Evolutionary conservation across 202 grass and related monocot species (phyloP).

Genomic region (Miscanthus sacchariflorus): DNA sequence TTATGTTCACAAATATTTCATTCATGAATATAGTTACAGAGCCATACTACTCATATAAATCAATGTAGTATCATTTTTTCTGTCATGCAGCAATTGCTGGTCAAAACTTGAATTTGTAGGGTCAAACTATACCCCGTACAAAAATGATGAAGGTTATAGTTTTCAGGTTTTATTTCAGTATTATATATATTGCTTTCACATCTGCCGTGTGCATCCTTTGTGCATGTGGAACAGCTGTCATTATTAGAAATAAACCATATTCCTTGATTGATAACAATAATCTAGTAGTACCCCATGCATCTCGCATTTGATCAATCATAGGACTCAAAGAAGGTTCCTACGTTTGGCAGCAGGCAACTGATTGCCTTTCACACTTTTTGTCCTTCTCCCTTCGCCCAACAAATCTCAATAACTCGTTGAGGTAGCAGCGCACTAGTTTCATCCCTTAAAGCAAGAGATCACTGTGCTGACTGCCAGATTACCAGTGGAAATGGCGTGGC

Average conservation of each 20-base stretch:
- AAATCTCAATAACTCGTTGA: neutral
- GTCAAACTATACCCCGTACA: too few species aligned
- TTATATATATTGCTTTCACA: too few species aligned
- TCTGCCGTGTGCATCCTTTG: neutral
- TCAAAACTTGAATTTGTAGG: neutral
- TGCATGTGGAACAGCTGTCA: neutral
- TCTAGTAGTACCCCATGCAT: neutral
- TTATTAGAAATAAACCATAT: neutral
- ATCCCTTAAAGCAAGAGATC: constrained; percentile 31
- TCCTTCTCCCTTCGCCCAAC: neutral
- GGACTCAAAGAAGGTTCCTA: neutral
- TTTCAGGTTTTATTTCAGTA: too few species aligned
- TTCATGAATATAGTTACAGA: too few species aligned
- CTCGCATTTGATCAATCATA: neutral
- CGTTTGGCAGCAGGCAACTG: neutral
- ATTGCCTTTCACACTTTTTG: constrained; percentile 12
- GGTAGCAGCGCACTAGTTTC: neutral
- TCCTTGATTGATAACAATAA: neutral
- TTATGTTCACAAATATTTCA: too few species aligned
- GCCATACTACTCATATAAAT: too few species aligned
- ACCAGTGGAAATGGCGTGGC: neutral
- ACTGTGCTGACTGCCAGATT: neutral
- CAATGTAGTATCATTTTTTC: too few species aligned
- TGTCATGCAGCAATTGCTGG: neutral
- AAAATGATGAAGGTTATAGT: too few species aligned